Conservation (phyloP, 2,329 filamentous ascomycete genomes). For the Apiospora koreana region DNA sequence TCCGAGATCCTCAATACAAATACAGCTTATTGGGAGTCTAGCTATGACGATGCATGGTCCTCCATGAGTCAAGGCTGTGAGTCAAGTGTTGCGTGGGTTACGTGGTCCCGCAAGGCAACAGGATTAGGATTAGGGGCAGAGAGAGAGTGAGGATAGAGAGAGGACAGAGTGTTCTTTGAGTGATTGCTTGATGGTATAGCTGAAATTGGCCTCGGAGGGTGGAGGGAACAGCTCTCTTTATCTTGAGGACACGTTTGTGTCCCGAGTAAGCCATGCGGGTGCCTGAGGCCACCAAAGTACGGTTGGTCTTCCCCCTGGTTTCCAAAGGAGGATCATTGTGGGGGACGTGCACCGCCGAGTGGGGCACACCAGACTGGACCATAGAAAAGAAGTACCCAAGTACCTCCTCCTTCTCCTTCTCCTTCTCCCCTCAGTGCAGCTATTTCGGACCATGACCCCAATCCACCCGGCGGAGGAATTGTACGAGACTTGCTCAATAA, state of each 20-base stretch:
- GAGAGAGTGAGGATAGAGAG: no score
- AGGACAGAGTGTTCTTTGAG: constrained; percentile 18
- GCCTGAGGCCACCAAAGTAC: background rate
- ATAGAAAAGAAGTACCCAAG: background rate
- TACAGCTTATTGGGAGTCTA: constrained; percentile 26
- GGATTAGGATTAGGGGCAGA: background rate
- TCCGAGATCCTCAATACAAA: constrained; percentile 41
- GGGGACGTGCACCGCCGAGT: background rate
- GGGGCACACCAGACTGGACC: no score
- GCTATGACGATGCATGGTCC: constrained; percentile 23
- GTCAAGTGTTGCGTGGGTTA: constrained; percentile 6
- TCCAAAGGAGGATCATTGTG: background rate
- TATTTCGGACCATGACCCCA: background rate
- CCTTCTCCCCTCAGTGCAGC: no score
- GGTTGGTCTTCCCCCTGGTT: background rate
- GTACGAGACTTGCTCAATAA: no score
- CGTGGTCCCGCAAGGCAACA: constrained; percentile 12
- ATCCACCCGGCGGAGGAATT: background rate
- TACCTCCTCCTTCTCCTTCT: no score
- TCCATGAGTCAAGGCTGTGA: constrained; percentile 22
- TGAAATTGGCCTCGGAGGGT: constrained; percentile 5
- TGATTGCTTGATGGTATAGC: background rate
- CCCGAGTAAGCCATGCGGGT: background rate
- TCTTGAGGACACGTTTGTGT: constrained; percentile 28
- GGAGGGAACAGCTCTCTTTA: constrained; percentile 19